Conservation (phyloP, 2,329 filamentous ascomycete genomes). For the Talaromyces sp. region DNA sequence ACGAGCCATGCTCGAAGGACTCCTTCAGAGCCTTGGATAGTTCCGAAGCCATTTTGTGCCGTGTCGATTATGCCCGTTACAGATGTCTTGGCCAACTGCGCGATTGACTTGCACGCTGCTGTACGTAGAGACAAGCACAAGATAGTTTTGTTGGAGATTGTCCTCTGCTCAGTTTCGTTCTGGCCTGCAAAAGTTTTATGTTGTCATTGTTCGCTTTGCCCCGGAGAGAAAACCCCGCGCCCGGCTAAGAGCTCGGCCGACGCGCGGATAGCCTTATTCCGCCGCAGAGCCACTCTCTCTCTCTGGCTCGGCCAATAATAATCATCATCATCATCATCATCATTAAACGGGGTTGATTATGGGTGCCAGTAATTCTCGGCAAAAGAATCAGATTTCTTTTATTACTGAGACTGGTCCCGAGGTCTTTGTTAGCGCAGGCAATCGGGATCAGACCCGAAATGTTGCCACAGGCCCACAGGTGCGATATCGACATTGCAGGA, state of each 20-base stretch:
- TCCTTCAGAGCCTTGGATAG: conserved; percentile 6
- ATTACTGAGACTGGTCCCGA: too few species aligned
- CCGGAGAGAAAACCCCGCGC: not conserved
- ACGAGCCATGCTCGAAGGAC: conserved; percentile 6
- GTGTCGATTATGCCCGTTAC: not conserved
- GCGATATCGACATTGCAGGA: too few species aligned
- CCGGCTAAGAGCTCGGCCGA: not conserved
- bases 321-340: too few species aligned
- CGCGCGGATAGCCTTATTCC: not conserved
- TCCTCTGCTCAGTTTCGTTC: not conserved
- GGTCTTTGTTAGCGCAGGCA: not conserved
- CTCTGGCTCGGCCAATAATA: not conserved
- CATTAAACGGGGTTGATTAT: too few species aligned
- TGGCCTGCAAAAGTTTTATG: not conserved
- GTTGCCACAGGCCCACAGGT: too few species aligned
- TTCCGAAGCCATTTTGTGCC: conserved; percentile 4
- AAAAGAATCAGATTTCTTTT: not conserved
- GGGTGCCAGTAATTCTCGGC: too few species aligned
- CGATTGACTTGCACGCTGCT: not conserved
- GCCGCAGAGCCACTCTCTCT: not conserved
- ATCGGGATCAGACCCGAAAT: not conserved
- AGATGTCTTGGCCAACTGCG: not conserved
- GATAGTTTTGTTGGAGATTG: not conserved
- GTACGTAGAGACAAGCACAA: not conserved
- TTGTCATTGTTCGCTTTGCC: not conserved